Base-by-base conservation (phyloP, 192 early-diverging fungal genomes). In the Umbelopsis vinacea region DNA sequence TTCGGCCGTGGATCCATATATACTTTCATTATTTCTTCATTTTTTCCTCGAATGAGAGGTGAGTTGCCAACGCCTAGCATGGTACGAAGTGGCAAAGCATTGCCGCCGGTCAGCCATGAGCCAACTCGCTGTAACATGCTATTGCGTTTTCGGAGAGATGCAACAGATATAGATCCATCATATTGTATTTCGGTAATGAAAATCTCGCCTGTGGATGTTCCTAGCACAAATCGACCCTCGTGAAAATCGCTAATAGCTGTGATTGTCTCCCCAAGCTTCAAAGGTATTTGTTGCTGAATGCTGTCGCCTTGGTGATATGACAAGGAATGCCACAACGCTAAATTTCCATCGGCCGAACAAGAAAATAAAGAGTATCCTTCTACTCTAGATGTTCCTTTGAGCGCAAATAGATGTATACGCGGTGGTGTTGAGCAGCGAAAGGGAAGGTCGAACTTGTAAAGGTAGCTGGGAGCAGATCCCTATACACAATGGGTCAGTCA, bases 61-160 rank as follows among this genome's bases (percentile, higher is more conserved):
- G 57, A 17, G 15, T 22, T 19, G 7, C 17, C 15, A 38, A 33
- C 33, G 19, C 33, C 12, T 6, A 63, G 33, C 2, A 63, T 19
- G 2, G 4, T 17, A 35, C 33, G 26, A 19, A 63, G 57, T n/a
- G 29, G 57, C 15, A 37, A 29, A 37, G 3, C n/a, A 8, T 63
- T 63, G 19, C 12, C 57, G 6, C 57, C 57, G 3, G 57, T 19
- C 17, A 63, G 26, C 57, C 57, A 63, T 6, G 57, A 63, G 6
- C 57, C 57, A 37, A 63, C 57, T 6, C 57, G 57, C 6, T 63
- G 57, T n/a, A 63, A 17, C 19, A 63, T 35, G 19, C 57, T 63
- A 0, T 29, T 37, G 29, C 57, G 57, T 14, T 63, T 63, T 19
- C 57, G 57, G 15, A 63, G 57, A 17, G 57, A 63, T 29, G 17